Base-by-base conservation (phyloP, 805 yeast species). In the Ogataea kodamae region DNA sequence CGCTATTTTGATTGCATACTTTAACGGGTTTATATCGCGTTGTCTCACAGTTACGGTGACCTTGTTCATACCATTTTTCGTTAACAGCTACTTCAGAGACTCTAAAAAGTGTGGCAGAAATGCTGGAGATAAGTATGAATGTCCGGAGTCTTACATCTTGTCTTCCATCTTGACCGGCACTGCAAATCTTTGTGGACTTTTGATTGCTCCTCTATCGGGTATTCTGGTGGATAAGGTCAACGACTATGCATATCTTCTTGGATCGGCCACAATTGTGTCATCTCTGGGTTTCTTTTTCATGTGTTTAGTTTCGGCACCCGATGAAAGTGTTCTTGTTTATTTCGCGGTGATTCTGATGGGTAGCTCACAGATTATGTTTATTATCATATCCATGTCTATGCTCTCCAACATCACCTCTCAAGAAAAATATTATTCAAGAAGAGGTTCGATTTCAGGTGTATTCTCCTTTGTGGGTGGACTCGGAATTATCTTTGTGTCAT, bases 81-180 rank as follows among this genome's bases (percentile, higher is more conserved):
- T 80, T 26, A 78, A 75, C 54, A 65, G 70, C 33, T 77, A 68
- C 59, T 81, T 66, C 54, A 61, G 64, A 39, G 53, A 64, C 23
- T 60, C 61, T 4, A 85, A 82, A 0, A 50, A 55, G 31, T 81
- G 88, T 50, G 46, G 60, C 1, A 43, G 55, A 2, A 48, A 48
- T 5, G 61, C 56, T 23, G 33, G 43, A 41, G 67, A 49, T 34
- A 61, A 48, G 50, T 66, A 52, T 13, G 61, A 57, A 15, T 80
- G 88, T 48, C 68, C 70, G 31, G 81, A 78, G 23, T 86, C 83
- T 0, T 79, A 76, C 43, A 64, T 78, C 6, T 68, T 72, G 39
- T 74, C 86, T 11, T 84, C 87, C 1, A 77, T 81, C 25, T 57
- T 81, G 18, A 72, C 83, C 1, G 90, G 90, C 6, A 69, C 79